Evolutionary conservation across 257 asterid genomes (phyloP).

Genomic region (Plantago ovata): DNA sequence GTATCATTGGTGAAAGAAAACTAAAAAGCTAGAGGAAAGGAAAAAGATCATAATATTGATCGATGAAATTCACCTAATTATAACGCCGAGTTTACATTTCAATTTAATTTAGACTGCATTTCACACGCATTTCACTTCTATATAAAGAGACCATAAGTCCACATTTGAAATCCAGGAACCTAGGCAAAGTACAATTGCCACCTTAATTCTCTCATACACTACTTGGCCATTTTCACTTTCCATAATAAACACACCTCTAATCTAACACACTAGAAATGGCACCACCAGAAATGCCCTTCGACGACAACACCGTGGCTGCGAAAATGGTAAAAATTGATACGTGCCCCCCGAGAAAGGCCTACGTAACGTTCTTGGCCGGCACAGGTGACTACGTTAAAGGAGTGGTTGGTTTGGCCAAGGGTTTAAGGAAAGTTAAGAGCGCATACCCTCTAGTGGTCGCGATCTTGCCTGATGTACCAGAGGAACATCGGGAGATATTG

Average conservation of each 20-base stretch:
- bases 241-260: conserved; percentile 20
- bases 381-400: conserved; percentile 54
- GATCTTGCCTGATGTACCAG: conserved; percentile 51
- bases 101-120: conserved; percentile 32
- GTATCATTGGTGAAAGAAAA: too few species aligned
- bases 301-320: conserved; percentile 16
- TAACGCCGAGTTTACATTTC: conserved; percentile 5
- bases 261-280: conserved; percentile 28
- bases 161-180: conserved; percentile 24
- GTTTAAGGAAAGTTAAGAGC: conserved; percentile 50
- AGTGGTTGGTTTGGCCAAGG: conserved; percentile 59
- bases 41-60: too few species aligned
- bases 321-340: conserved; percentile 23
- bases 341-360: conserved; percentile 26
- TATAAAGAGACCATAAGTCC: conserved; percentile 21
- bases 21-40: too few species aligned
- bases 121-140: conserved; percentile 35
- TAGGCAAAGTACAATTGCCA: conserved; percentile 17
- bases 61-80: too few species aligned
- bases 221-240: conserved; percentile 11
- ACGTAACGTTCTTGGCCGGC: conserved; percentile 48
- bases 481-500: conserved; percentile 47
- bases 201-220: not conserved
- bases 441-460: conserved; percentile 62
- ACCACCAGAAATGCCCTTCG: conserved; percentile 24